Evolutionary conservation across 441 rosid species (phyloP).

Genomic region (Corymbia calophylla): DNA sequence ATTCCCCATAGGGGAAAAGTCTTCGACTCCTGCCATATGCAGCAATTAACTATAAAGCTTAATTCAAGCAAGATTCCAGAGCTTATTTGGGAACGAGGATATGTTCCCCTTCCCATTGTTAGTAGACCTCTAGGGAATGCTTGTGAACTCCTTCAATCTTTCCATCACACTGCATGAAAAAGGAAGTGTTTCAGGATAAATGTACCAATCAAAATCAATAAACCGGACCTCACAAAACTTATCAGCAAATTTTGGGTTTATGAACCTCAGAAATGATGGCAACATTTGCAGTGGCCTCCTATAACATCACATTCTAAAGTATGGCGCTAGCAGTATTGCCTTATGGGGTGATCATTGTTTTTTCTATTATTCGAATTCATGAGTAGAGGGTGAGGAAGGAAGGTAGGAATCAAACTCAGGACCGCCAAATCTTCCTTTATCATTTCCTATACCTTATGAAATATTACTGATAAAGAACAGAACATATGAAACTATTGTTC

Average conservation of each 20-base stretch:
- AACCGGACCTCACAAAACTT: not conserved
- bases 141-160: constrained; percentile 37
- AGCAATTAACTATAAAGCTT: not conserved
- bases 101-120: not conserved
- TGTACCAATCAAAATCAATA: not conserved
- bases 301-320: not conserved
- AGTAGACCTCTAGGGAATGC: not conserved
- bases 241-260: not conserved
- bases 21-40: not conserved
- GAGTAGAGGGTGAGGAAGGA: not conserved
- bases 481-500: not conserved
- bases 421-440: not conserved
- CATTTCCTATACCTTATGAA: not conserved
- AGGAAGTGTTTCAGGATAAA: not conserved
- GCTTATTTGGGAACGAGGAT: not conserved
- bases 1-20: not conserved
- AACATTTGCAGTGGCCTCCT: not conserved
- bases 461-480: not conserved
- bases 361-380: not conserved
- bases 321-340: not conserved
- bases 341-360: not conserved
- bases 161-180: constrained; percentile 29
- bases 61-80: not conserved
- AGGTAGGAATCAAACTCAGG: not conserved
- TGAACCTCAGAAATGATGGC: not conserved